These are phyloP conservation scores for Kodamaea sagamina DNA, from an alignment of 805 yeast species.

Conservation along the genomic window DNA sequence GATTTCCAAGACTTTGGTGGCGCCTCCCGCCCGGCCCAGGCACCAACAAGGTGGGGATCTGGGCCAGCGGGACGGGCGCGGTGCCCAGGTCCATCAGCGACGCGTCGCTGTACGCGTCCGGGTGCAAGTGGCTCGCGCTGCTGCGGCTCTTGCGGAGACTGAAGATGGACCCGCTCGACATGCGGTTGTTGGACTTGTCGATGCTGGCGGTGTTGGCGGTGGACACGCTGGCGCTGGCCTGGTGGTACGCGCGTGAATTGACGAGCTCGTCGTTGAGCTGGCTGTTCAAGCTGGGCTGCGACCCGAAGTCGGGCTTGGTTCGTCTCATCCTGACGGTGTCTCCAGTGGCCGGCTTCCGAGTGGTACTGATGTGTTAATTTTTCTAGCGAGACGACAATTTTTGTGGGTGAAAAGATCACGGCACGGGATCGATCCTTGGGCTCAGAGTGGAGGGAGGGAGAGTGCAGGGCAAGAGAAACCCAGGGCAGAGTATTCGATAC, in stretches of 20 bases:
- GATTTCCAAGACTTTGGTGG: slow-evolving; percentile 7
- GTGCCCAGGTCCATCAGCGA: slow-evolving; percentile 30
- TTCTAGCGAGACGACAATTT: slow-evolving; percentile 6
- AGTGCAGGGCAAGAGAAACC: too few species aligned
- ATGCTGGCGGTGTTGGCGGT: slow-evolving; percentile 8
- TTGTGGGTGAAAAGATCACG: neutral
- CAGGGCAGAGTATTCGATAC: too few species aligned
- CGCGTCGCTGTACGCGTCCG: slow-evolving; percentile 29
- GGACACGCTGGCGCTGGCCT: slow-evolving; percentile 16
- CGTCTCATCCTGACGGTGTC: slow-evolving; percentile 8
- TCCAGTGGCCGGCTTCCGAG: too few species aligned
- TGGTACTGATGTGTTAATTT: slow-evolving; percentile 5
- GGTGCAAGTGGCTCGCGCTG: slow-evolving; percentile 12
- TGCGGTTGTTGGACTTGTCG: slow-evolving; percentile 22
- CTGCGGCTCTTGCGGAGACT: slow-evolving; percentile 34
- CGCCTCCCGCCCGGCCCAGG: slow-evolving; percentile 6
- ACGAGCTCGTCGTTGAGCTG: slow-evolving; percentile 18
- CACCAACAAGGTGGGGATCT: slow-evolving; percentile 10
- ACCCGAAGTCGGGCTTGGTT: slow-evolving; percentile 11
- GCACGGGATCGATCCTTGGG: neutral
- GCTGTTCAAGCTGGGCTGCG: slow-evolving; percentile 8
- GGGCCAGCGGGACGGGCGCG: slow-evolving; percentile 20
- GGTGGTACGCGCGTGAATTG: slow-evolving; percentile 31
- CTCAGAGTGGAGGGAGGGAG: neutral
- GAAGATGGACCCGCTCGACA: slow-evolving; percentile 39